These are phyloP conservation scores for Trametes villosa DNA, from an alignment of 768 basidiomycete species.

Conservation along the genomic window DNA sequence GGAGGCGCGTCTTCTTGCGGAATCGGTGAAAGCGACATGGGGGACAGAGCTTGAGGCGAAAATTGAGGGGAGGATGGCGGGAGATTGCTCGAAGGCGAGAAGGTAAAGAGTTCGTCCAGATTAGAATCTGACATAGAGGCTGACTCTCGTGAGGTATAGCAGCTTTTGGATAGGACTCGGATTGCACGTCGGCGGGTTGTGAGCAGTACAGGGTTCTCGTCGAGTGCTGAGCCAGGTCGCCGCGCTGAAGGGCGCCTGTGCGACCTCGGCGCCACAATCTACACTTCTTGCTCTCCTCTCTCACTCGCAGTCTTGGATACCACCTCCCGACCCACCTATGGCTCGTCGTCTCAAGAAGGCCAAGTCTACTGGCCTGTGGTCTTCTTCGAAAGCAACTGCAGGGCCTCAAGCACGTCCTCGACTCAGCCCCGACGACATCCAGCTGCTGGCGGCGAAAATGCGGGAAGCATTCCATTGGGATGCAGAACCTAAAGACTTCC, in stretches of 20 bases:
- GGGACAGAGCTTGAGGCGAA: not conserved
- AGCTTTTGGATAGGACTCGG: too few species aligned
- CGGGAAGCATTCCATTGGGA: slow-evolving; percentile 30
- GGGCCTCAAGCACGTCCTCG: not conserved
- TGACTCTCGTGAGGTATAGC: too few species aligned
- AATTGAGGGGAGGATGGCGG: not conserved
- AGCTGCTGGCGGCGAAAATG: slow-evolving; percentile 13
- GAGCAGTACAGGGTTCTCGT: not conserved
- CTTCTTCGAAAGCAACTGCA: too few species aligned
- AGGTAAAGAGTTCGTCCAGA: not conserved
- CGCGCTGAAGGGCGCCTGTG: not conserved
- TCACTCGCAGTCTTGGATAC: not conserved
- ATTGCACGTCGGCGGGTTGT: not conserved
- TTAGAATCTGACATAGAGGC: not conserved
- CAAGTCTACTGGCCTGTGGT: too few species aligned
- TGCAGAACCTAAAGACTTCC: slow-evolving; percentile 31
- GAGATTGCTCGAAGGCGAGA: not conserved
- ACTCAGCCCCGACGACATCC: slow-evolving; percentile 7
- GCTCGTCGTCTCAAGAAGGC: not conserved
- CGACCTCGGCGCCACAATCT: not conserved
- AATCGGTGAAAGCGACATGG: not conserved
- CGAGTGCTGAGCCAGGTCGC: not conserved
- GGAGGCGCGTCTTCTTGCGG: not conserved
- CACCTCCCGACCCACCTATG: not conserved
- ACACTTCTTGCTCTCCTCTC: not conserved